These are phyloP conservation scores for Quercus lobata DNA, from an alignment of 331 rosid genomes.

Conservation along the genomic window DNA sequence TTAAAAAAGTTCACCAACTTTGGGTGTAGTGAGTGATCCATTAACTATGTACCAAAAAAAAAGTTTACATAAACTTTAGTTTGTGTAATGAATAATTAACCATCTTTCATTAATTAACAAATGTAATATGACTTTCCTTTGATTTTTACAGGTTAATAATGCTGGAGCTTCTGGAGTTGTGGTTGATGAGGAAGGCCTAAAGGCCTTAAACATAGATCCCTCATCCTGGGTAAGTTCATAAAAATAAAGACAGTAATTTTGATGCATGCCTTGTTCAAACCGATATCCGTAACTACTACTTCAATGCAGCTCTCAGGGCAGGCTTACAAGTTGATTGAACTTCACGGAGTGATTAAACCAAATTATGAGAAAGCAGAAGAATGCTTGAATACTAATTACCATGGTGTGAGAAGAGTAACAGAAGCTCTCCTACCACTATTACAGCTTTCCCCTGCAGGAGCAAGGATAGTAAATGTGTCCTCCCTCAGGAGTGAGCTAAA, in stretches of 20 bases:
- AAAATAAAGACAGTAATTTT: background rate
- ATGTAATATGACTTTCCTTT: background rate
- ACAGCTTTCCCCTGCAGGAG: conserved; percentile 40
- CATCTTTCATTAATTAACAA: too few relatives aligned
- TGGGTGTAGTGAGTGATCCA: too few relatives aligned
- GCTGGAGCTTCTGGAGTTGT: conserved; percentile 36
- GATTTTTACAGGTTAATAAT: conserved; percentile 39
- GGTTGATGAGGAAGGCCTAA: conserved; percentile 37
- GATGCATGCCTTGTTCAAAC: background rate
- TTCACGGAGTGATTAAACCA: conserved; percentile 16
- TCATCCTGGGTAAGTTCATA: conserved; percentile 30
- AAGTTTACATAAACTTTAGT: too few relatives aligned
- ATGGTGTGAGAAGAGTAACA: conserved; percentile 44
- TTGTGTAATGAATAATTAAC: too few relatives aligned
- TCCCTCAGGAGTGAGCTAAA: conserved; percentile 51
- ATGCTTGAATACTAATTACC: conserved; percentile 51
- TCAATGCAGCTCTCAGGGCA: conserved; percentile 40
- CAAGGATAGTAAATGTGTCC: conserved; percentile 53
- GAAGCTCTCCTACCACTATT: conserved; percentile 56
- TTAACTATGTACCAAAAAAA: too few relatives aligned
- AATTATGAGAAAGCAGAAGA: conserved; percentile 40
- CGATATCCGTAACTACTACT: background rate
- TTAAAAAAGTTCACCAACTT: too few relatives aligned
- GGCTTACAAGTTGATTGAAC: conserved; percentile 20
- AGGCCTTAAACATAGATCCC: conserved; percentile 43